These are phyloP conservation scores for Starmerella riodocensis DNA, from an alignment of 805 yeast genomes.

Conservation along the genomic window DNA sequence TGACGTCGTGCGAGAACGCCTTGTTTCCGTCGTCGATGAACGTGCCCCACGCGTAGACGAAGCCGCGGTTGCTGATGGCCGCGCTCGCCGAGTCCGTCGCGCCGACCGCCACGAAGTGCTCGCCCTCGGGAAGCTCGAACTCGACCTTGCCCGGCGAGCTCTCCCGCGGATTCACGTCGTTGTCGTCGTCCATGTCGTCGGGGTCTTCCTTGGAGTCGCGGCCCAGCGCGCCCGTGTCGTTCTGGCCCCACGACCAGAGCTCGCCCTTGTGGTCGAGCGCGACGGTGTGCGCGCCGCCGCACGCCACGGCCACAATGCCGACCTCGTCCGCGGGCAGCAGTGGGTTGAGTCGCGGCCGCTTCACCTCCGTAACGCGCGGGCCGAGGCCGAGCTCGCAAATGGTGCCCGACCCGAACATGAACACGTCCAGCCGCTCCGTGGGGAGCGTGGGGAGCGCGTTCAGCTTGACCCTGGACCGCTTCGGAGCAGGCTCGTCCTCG, in stretches of 20 bases:
- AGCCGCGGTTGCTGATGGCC: constrained; percentile 64
- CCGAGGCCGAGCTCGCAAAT: constrained; percentile 98
- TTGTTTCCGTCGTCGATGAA: constrained; percentile 75
- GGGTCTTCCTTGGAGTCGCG: constrained; percentile 67
- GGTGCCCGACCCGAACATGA: constrained; percentile 92
- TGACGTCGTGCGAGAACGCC: constrained; percentile 58
- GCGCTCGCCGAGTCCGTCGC: constrained; percentile 91
- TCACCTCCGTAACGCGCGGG: constrained; percentile 85
- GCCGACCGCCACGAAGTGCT: constrained; percentile 57
- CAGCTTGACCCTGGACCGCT: constrained; percentile 13
- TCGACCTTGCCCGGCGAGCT: constrained; percentile 77
- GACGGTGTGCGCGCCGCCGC: constrained; percentile 90
- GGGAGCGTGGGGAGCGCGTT: constrained; percentile 13
- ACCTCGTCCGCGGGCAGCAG: constrained; percentile 47
- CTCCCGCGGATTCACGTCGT: constrained; percentile 76
- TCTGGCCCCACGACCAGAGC: constrained; percentile 98
- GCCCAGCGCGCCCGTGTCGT: constrained; percentile 84
- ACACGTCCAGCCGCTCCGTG: constrained; percentile 43
- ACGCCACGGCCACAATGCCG: constrained; percentile 74
- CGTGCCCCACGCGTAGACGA: constrained; percentile 95
- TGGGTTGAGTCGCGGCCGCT: constrained; percentile 88
- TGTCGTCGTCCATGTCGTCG: constrained; percentile 49
- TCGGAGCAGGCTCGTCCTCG: constrained; percentile 10
- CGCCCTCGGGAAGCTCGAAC: constrained; percentile 43
- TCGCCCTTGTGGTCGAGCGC: constrained; percentile 65